These are phyloP conservation scores for Botrytis fragariae DNA, from an alignment of 2,329 filamentous ascomycete species.

Conservation along the genomic window DNA sequence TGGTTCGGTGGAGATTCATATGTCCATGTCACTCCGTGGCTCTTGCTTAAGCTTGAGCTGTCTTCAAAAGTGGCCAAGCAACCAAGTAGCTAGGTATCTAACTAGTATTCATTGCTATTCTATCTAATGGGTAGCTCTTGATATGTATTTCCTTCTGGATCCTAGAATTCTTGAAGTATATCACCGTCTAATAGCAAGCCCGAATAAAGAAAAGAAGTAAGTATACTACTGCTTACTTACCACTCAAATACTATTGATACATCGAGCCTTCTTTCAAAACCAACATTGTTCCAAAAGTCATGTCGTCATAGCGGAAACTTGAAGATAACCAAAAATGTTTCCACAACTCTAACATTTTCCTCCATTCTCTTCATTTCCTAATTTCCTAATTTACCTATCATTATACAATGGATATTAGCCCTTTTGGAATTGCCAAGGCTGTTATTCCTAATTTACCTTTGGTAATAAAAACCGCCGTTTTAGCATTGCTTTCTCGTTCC, in stretches of 20 bases:
- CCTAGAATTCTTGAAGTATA: background rate
- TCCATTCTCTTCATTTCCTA: background rate
- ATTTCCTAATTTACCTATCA: background rate
- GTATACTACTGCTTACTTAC: background rate
- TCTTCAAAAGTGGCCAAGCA: background rate
- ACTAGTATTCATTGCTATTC: background rate
- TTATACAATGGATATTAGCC: conserved; percentile 27
- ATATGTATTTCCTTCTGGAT: background rate
- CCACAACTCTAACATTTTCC: background rate
- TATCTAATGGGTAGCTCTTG: background rate
- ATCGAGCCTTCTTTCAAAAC: background rate
- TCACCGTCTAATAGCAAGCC: background rate
- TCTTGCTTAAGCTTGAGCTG: conserved; percentile 10
- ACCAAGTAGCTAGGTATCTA: background rate
- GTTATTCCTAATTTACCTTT: conserved; percentile 56
- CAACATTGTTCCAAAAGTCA: conserved; percentile 1
- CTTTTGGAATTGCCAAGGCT: conserved; percentile 30
- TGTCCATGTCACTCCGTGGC: background rate
- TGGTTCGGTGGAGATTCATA: background rate
- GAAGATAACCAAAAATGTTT: background rate
- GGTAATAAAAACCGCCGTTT: conserved; percentile 58
- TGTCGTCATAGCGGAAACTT: conserved; percentile 6
- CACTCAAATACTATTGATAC: background rate
- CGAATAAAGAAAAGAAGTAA: background rate
- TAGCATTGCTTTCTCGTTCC: conserved; percentile 66